Evolutionary conservation across 352 stramenopile species (phyloP).

Genomic region (Phytophthora foliorum): DNA sequence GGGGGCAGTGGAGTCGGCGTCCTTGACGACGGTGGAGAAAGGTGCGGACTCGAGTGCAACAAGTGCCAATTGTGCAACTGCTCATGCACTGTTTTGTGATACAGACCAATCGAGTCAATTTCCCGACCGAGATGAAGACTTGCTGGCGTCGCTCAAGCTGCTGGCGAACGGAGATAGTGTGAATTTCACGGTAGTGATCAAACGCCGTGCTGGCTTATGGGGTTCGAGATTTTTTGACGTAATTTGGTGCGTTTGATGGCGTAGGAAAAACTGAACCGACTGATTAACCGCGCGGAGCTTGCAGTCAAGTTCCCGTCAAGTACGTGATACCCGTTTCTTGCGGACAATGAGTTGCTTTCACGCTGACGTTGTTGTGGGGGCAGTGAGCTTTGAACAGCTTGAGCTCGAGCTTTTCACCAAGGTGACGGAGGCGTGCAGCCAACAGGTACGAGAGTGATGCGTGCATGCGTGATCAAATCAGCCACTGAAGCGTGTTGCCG

Average conservation of each 20-base stretch:
- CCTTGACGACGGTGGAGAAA: conserved; percentile 88
- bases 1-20: conserved; percentile 80
- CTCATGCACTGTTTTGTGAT: not conserved
- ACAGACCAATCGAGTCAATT: conserved; percentile 88
- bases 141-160: conserved; percentile 73
- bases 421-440: conserved; percentile 63
- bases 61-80: too few species aligned
- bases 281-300: conserved; percentile 89
- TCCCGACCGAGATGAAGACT: conserved; percentile 83
- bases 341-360: not conserved
- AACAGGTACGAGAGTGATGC: conserved; percentile 45
- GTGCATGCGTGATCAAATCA: not conserved
- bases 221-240: not conserved
- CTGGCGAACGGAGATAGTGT: conserved; percentile 78
- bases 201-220: not conserved
- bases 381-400: conserved; percentile 88
- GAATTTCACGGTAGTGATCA: conserved; percentile 68
- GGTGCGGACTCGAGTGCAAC: conserved; percentile 3
- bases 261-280: conserved; percentile 83
- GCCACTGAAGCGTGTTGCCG: not conserved
- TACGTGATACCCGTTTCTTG: conserved; percentile 29
- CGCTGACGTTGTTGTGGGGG: conserved; percentile 1
- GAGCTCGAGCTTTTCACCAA: conserved; percentile 86
- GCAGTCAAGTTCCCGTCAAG: conserved; percentile 78
- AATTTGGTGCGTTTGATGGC: not conserved